Conservation (phyloP, 2,329 filamentous ascomycete species). For the Pyricularia grisea region DNA sequence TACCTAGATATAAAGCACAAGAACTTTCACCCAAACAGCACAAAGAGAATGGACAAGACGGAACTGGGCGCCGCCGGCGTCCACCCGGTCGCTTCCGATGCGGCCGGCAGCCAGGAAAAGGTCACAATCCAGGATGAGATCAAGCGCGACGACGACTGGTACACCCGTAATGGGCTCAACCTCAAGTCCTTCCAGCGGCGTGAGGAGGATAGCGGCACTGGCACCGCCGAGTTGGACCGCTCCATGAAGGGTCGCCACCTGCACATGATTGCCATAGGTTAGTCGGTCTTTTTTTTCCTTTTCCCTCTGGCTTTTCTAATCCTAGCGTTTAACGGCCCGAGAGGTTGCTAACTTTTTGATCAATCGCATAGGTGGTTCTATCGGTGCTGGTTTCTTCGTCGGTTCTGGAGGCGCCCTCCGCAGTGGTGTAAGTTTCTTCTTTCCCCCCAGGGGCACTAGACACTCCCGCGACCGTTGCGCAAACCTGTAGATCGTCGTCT, state of each 20-base stretch:
- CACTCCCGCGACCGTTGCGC: not conserved
- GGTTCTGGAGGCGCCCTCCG: conserved; percentile 44
- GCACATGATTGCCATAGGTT: conserved; percentile 51
- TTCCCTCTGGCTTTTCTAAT: too few relatives aligned
- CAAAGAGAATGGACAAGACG: not conserved
- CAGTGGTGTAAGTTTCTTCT: conserved; percentile 25
- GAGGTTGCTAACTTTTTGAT: not conserved
- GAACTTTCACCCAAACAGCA: not conserved
- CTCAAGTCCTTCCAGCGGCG: conserved; percentile 26
- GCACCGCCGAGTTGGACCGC: conserved; percentile 26
- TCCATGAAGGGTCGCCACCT: conserved; percentile 47
- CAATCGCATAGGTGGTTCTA: conserved; percentile 33
- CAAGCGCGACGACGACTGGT: conserved; percentile 19
- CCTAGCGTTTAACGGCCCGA: not conserved
- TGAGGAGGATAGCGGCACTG: conserved; percentile 17
- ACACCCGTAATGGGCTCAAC: conserved; percentile 28
- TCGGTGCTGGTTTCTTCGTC: conserved; percentile 55
- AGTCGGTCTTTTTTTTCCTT: not conserved
- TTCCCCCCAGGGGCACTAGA: not conserved
- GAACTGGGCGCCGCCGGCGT: not conserved
- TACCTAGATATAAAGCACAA: not conserved
- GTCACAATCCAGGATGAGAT: not conserved
- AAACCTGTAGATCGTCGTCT: not conserved
- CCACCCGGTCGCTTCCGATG: not conserved
- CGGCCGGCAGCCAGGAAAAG: not conserved